A percentile compares a stretch with the other conserved stretches of the same genome.
phyloP scores from a whole-genome alignment of 1,284 basidiomycete genomes.

The Lentinula novae-zelandiae region DNA sequence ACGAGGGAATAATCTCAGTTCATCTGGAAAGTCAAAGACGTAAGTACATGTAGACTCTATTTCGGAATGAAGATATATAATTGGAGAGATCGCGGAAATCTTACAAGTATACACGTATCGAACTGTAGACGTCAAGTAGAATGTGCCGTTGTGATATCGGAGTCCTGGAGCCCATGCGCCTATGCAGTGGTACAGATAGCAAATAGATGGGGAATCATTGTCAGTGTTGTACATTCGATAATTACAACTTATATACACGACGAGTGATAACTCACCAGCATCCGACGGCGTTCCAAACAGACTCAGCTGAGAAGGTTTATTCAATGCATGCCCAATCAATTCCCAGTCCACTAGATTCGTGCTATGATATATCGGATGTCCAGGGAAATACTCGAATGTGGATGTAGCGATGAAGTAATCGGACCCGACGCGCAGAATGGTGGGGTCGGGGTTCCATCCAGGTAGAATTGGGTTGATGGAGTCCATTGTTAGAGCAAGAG shows the following conservation, averaged over 20 bases:
- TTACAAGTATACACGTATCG: conserved; percentile 35
- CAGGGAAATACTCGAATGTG: conserved; percentile 36
- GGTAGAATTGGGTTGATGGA: conserved; percentile 32
- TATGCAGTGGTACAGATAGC: not conserved
- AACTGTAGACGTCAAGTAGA: conserved; percentile 31
- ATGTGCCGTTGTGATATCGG: conserved; percentile 30
- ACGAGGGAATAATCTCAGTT: conserved; percentile 33
- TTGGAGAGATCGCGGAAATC: conserved; percentile 2
- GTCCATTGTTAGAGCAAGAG: conserved; percentile 12
- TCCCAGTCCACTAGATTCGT: conserved; percentile 32
- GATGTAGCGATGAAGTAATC: conserved; percentile 37
- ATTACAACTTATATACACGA: not conserved
- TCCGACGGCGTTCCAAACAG: conserved; percentile 28
- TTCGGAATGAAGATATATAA: not conserved
- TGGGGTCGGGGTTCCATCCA: conserved; percentile 38
- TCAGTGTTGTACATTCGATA: no score
- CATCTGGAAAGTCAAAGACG: conserved; percentile 21
- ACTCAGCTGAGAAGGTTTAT: conserved; percentile 26
- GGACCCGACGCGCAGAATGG: conserved; percentile 30
- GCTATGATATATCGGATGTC: conserved; percentile 37
- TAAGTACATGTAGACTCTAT: not conserved
- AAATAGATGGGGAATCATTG: no score
- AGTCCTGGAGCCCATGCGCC: conserved; percentile 28
- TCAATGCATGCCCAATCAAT: conserved; percentile 32
- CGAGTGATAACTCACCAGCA: conserved; percentile 17